phyloP scores from a whole-genome alignment of 106 monocot genomes.

The Amphibolis antarctica region DNA sequence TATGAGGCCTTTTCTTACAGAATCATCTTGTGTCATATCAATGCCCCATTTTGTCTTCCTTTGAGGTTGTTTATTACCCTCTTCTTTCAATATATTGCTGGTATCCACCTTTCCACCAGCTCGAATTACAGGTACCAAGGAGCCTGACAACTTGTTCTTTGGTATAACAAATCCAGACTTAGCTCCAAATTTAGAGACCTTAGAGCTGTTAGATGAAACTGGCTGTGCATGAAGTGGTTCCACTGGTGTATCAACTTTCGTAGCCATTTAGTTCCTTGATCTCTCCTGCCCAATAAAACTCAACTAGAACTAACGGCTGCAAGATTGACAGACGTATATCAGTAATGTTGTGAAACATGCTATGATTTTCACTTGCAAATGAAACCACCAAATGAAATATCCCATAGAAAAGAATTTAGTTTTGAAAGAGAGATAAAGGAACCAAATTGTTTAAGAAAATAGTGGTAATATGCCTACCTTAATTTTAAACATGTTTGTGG shows the following conservation, averaged over 20 bases:
- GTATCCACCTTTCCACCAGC: constrained; percentile 45
- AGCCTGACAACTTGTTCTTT: constrained; percentile 90
- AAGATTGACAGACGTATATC: no score
- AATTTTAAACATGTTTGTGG: no score
- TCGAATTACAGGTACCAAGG: constrained; percentile 58
- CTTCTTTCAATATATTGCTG: constrained; percentile 37
- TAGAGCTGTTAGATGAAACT: constrained; percentile 35
- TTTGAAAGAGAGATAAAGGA: no score
- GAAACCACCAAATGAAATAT: no score
- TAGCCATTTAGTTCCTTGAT: constrained; percentile 24
- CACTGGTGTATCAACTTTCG: constrained; percentile 34
- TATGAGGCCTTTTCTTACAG: constrained; percentile 66
- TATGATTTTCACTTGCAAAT: no score
- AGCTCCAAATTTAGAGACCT: constrained; percentile 56
- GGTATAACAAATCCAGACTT: constrained; percentile 97
- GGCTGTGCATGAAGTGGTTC: constrained; percentile 26
- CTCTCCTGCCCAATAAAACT: neutral
- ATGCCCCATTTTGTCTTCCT: constrained; percentile 89
- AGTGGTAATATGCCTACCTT: no score
- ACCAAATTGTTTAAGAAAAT: no score
- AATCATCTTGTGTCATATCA: constrained; percentile 68
- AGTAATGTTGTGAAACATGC: no score
- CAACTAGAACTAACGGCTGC: no score
- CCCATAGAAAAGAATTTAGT: no score
- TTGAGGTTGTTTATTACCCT: constrained; percentile 38